Conservation (phyloP, 495 filamentous ascomycete species). For the Tuber microsphaerosporum region DNA sequence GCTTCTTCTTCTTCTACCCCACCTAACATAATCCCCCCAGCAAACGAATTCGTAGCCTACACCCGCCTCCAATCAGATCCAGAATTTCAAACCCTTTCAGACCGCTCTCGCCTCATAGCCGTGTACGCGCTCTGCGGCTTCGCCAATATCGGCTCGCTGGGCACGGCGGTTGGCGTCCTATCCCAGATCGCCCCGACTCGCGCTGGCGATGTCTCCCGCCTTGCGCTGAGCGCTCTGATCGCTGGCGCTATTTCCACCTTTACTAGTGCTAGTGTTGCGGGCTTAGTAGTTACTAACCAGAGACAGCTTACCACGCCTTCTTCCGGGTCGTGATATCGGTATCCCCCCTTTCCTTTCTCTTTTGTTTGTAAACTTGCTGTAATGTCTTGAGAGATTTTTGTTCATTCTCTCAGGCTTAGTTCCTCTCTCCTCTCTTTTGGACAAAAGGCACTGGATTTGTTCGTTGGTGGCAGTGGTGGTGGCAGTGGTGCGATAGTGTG, state of each 20-base stretch:
- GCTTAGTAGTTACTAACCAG: conserved; percentile 57
- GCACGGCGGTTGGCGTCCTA: conserved; percentile 54
- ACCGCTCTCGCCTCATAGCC: conserved; percentile 64
- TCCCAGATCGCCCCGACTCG: conserved; percentile 69
- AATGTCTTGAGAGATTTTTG: background rate
- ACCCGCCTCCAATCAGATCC: conserved; percentile 26
- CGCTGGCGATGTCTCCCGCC: conserved; percentile 63
- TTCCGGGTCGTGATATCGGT: background rate
- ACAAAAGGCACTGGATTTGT: background rate
- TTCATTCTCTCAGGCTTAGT: background rate
- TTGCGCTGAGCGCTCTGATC: conserved; percentile 70
- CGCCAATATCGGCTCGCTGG: conserved; percentile 34
- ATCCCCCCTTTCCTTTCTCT: background rate
- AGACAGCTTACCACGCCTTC: conserved; percentile 25
- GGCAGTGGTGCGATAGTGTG: background rate
- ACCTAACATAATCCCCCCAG: conserved; percentile 8
- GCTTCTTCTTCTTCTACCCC: background rate
- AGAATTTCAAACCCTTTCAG: conserved; percentile 50
- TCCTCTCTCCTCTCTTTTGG: background rate
- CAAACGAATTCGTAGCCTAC: conserved; percentile 49
- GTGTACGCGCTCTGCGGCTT: conserved; percentile 61
- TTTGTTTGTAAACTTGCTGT: conserved; percentile 6
- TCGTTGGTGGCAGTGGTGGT: background rate
- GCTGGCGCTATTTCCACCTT: conserved; percentile 72
- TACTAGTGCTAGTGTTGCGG: conserved; percentile 74